A percentile compares a stretch with the other conserved stretches of the same genome.
Conservation (phyloP, 2,329 filamentous ascomycete species). For the Aspergillus sp. region DNA sequence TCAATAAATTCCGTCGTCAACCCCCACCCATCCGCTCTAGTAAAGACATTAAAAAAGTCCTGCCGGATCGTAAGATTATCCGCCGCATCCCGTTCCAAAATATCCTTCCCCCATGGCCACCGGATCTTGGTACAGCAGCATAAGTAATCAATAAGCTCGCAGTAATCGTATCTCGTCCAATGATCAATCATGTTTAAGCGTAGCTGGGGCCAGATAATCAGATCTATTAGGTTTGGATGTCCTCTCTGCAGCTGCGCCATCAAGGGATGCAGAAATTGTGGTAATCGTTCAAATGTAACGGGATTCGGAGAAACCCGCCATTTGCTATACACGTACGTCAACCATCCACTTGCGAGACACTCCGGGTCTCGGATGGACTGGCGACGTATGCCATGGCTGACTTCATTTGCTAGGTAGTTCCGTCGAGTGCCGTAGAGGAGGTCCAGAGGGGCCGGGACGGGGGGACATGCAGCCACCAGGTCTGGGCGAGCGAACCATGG, state of each 20-base stretch:
- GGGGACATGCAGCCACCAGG: slow-evolving; percentile 6
- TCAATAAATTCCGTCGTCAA: slow-evolving; percentile 15
- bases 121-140: slow-evolving; percentile 11
- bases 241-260: neutral
- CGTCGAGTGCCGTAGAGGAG: slow-evolving; percentile 13
- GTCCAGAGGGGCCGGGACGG: slow-evolving; percentile 7
- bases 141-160: slow-evolving; percentile 1
- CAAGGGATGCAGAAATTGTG: neutral
- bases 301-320: slow-evolving; percentile 6
- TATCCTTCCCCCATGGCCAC: slow-evolving; percentile 11
- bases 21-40: slow-evolving; percentile 10
- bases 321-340: slow-evolving; percentile 11
- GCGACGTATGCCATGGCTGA: slow-evolving; percentile 1
- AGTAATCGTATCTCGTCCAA: slow-evolving; percentile 5
- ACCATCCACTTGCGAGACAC: slow-evolving; percentile 9
- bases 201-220: slow-evolving; percentile 6
- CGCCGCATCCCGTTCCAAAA: slow-evolving; percentile 9
- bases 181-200: slow-evolving; percentile 6
- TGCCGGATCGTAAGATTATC: slow-evolving; percentile 3
- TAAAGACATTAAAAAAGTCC: slow-evolving; percentile 10
- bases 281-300: neutral
- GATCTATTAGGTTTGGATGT: slow-evolving; percentile 3
- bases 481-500: slow-evolving; percentile 3
- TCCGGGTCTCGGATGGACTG: slow-evolving; percentile 11
- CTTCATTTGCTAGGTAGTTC: slow-evolving; percentile 10